Evolutionary conservation across 441 rosid species (phyloP), one percentile per base, ranked within the genome.

Genomic region (Mallotus repandus): DNA sequence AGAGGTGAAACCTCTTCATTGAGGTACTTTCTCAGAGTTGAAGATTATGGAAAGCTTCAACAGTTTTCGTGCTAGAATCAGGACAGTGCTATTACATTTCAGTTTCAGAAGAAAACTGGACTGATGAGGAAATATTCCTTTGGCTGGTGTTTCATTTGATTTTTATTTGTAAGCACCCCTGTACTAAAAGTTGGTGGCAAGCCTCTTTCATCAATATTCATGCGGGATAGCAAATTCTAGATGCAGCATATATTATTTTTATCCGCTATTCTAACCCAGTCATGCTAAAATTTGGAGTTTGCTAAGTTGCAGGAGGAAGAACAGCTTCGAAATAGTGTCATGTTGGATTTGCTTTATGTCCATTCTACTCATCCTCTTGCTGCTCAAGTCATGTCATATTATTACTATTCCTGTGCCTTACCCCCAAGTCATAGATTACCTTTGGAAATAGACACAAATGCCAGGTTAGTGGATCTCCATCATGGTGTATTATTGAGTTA

Each of bases 341-440:
- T 89, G 98, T 86, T 67, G 65, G 99, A 96, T 89, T 76, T 96
- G 85, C 84, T 92, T 43, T 96, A 88, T 74, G 85, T 92, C 61
- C 89, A 87, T 83, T 70, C 74, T 21, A 15, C 61, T 72, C 97
- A 93, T 83, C 93, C 96, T 75, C 64, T 96, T 82, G 86, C 86
- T 63, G 79, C 65, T 63, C 87, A 85, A 72, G 76, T 92, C 66
- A 29, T 72, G 68, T 70, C 21, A 14, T 92, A 80, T 78, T 82
- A 81, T 79, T 88, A 83, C 25, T 50, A 7, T 29, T 58, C 9
- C 74, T 55, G 35, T 75, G 77, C 72, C n/a, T 57, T 83, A 61
- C 78, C 78, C 9, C 86, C 57, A 22, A 71, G 49, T 82, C 85
- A 89, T 71, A 82, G 93, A 84, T 68, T 55, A 67, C 52, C 43